Base-by-base conservation (phyloP, 345 rosid genomes). In the Euphorbia lathyris region DNA sequence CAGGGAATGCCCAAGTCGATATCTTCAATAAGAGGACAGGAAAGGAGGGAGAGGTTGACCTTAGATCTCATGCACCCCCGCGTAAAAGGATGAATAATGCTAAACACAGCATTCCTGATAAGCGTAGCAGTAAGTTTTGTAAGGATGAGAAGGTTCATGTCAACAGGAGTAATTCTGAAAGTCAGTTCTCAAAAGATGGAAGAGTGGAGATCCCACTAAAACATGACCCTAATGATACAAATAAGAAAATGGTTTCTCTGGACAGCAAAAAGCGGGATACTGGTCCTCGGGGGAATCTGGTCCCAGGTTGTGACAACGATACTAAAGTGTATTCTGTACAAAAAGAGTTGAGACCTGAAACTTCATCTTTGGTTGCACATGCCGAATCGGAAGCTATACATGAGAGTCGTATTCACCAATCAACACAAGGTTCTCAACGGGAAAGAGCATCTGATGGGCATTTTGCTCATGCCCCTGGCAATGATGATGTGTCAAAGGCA, bases 391-490 rank as follows among this genome's bases (percentile, higher is more conserved):
- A 67, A 12, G 71, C 26, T 26, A 82, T 61, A 70, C 71, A 13
- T 50, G 72, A 66, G 40, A 71, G 59, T 38, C 52, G 51, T 32
- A 50, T 6, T 60, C 65, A 69, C 36, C 48, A n/a, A n/a, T 56
- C 76, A 34, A 63, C 58, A 29, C 64, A 47, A 19, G 76, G 66
- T 50, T 55, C 74, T 50, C 79, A 58, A 45, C 59, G 4, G 57
- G 74, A 22, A 64, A 67, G 67, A 63, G 29, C 63, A 62, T 34
- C 61, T 64, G 55, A 70, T 40, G 60, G 62, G 48, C 38, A 38
- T 66, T 67, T 70, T 38, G 58, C 72, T 75, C 80, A 71, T 76
- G 77, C 77, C 74, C 75, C 82, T 69, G 67, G 75, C 75, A 71
- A 70, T 71, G 67, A 23, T 65, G 74, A 71, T 58, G 66, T 45